A percentile compares a stretch with the other conserved stretches of the same genome.
These are phyloP conservation scores for Vishniacozyma victoriae DNA, from an alignment of 768 basidiomycete species.

Conservation along the genomic window DNA sequence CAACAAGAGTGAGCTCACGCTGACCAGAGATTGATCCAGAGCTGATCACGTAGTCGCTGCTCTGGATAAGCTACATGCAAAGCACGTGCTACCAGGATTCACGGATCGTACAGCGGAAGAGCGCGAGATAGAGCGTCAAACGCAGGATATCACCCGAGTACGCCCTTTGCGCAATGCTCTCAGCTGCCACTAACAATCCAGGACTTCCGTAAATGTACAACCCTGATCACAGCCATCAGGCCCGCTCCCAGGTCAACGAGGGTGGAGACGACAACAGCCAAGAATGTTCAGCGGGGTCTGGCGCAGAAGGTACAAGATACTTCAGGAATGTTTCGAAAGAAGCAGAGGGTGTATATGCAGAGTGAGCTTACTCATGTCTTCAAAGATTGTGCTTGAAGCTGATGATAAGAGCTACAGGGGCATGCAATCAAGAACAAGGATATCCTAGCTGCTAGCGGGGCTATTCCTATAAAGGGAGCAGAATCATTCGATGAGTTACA, in stretches of 20 bases:
- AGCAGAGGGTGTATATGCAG: slow-evolving; percentile 96
- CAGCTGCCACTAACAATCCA: slow-evolving; percentile 32
- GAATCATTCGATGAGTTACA: slow-evolving; percentile 79
- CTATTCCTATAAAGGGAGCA: slow-evolving; percentile 70
- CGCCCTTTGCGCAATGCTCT: slow-evolving; percentile 7
- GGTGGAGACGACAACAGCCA: slow-evolving; percentile 61
- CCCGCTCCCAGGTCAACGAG: slow-evolving; percentile 23
- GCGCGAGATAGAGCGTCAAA: slow-evolving; percentile 80
- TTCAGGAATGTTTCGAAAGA: slow-evolving; percentile 87
- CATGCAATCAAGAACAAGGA: slow-evolving; percentile 98
- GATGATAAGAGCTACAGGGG: slow-evolving; percentile 73
- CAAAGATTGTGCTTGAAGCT: background rate
- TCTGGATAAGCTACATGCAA: slow-evolving; percentile 92
- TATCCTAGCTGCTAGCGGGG: slow-evolving; percentile 77
- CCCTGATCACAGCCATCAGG: slow-evolving; percentile 70
- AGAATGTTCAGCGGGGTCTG: slow-evolving; percentile 90
- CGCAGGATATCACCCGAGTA: slow-evolving; percentile 82
- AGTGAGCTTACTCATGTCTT: slow-evolving; percentile 57
- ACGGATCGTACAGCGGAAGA: slow-evolving; percentile 91
- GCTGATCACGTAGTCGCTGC: slow-evolving; percentile 57
- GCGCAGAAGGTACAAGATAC: slow-evolving; percentile 95
- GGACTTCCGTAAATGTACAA: slow-evolving; percentile 60
- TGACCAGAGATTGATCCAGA: background rate
- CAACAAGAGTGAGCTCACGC: slow-evolving; percentile 65
- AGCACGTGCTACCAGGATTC: slow-evolving; percentile 92